phyloP scores from a whole-genome alignment of 768 basidiomycete species.

The Hypholoma fasciculare region DNA sequence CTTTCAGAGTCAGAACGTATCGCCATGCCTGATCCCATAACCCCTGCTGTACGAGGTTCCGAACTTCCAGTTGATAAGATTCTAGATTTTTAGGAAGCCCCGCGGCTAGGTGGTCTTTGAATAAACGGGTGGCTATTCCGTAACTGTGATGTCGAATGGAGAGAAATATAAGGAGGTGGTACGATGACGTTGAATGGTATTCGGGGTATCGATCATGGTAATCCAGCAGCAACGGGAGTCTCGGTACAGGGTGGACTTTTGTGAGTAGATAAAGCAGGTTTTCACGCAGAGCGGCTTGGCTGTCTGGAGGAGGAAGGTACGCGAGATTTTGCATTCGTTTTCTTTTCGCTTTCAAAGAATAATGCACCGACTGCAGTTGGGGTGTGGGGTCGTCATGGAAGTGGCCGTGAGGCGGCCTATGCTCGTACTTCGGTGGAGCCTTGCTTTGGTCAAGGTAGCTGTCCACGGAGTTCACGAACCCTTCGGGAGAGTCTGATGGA shows the following conservation, averaged over 20 bases:
- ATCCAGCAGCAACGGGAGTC: slow-evolving; percentile 41
- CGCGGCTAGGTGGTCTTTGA: slow-evolving; percentile 46
- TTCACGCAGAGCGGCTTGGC: slow-evolving; percentile 38
- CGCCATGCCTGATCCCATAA: slow-evolving; percentile 61
- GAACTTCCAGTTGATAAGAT: slow-evolving; percentile 56
- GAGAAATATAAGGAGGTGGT: slow-evolving; percentile 44
- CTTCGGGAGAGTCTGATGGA: no score
- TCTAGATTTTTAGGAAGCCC: slow-evolving; percentile 45
- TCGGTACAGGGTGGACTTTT: slow-evolving; percentile 26
- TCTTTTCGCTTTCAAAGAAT: no score
- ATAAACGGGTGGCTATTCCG: slow-evolving; percentile 43
- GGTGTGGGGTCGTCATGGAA: no score
- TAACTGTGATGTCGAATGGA: slow-evolving; percentile 53
- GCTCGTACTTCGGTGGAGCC: no score
- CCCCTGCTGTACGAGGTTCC: slow-evolving; percentile 56
- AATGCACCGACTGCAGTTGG: no score
- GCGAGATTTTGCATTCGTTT: no score
- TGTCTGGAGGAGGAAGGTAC: slow-evolving; percentile 21
- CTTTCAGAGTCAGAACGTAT: slow-evolving; percentile 28
- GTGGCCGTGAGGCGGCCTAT: no score
- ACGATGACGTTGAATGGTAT: slow-evolving; percentile 42
- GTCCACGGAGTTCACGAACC: no score
- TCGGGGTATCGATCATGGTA: slow-evolving; percentile 44
- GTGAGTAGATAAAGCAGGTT: slow-evolving; percentile 42
- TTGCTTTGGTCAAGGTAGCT: not conserved